These are phyloP conservation scores for Globisporangium viniferum DNA, from an alignment of 352 stramenopile species.

Conservation along the genomic window DNA sequence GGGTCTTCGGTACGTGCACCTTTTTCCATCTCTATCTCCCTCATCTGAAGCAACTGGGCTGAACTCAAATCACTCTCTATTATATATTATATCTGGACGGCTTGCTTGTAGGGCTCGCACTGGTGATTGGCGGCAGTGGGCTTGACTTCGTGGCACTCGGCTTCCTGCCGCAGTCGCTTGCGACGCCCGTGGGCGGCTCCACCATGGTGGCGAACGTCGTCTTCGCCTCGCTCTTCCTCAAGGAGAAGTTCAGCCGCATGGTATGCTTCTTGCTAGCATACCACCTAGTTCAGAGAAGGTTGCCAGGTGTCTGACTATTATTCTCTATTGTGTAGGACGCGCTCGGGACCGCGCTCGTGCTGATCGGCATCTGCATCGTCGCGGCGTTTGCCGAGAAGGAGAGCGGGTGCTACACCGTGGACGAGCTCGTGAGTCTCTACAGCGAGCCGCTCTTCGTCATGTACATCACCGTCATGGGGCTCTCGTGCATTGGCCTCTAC, in stretches of 20 bases:
- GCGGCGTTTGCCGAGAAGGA: conserved; percentile 77
- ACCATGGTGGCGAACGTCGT: conserved; percentile 85
- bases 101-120: conserved; percentile 31
- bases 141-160: conserved; percentile 78
- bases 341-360: conserved; percentile 61
- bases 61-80: too few relatives aligned
- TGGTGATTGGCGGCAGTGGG: conserved; percentile 65
- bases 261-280: conserved; percentile 10
- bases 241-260: conserved; percentile 58
- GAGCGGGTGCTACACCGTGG: conserved; percentile 70
- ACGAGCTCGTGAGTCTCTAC: conserved; percentile 71
- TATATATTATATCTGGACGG: too few relatives aligned
- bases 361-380: conserved; percentile 74
- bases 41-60: too few relatives aligned
- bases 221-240: conserved; percentile 78
- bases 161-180: conserved; percentile 79
- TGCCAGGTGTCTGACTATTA: not conserved
- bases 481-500: conserved; percentile 37
- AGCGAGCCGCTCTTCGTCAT: conserved; percentile 53
- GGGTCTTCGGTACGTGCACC: conserved; percentile 53
- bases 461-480: conserved; percentile 55
- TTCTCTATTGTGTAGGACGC: conserved; percentile 29
- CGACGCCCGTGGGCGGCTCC: conserved; percentile 69
- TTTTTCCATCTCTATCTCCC: not conserved
- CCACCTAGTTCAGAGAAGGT: not conserved